phyloP scores from a whole-genome alignment of 371 early-diverging fungal species.

The Mucor sp. region DNA sequence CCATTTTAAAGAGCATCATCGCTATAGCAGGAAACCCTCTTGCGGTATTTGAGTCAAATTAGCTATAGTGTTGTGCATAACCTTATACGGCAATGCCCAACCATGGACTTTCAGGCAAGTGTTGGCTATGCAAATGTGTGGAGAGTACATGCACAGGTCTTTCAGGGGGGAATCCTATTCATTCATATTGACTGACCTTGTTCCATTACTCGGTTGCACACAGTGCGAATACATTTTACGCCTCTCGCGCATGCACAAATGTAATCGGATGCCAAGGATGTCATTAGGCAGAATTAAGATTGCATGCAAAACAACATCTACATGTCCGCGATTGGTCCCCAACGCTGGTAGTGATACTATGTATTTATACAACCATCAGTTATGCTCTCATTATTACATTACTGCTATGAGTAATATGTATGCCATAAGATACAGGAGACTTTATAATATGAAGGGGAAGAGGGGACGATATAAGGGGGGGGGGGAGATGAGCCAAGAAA shows the following conservation, averaged over 20 bases:
- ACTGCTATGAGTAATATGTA: background rate
- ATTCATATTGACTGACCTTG: background rate
- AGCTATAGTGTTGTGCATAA: no score
- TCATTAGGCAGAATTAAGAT: background rate
- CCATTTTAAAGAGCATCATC: background rate
- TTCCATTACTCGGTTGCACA: background rate
- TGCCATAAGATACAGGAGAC: background rate
- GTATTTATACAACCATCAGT: background rate
- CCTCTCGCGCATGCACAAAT: no score
- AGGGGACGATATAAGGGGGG: background rate
- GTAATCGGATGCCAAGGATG: background rate
- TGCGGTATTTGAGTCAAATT: no score
- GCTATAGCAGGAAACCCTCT: background rate
- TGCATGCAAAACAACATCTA: background rate
- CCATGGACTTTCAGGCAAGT: background rate
- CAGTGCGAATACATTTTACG: background rate
- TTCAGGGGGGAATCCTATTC: background rate
- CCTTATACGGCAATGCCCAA: background rate
- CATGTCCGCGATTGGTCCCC: no score
- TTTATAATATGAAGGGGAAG: background rate
- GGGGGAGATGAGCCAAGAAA: background rate
- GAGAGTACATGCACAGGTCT: background rate
- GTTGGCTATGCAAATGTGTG: background rate
- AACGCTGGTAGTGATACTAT: background rate
- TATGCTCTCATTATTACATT: background rate